These are phyloP conservation scores for Trifolium repens DNA, from an alignment of 306 rosid genomes.

Conservation along the genomic window DNA sequence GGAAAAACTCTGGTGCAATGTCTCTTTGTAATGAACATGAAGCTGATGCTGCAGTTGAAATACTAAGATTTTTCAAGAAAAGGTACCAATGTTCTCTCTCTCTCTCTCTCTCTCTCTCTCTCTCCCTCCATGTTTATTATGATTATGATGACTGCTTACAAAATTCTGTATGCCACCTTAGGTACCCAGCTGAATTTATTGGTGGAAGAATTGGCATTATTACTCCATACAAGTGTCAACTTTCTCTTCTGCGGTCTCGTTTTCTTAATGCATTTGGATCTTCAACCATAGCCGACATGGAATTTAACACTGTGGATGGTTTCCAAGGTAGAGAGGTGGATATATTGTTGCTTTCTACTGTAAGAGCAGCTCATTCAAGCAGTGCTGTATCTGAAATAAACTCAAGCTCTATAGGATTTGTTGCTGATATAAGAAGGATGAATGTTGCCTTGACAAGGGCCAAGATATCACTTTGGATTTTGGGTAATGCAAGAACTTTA, in stretches of 20 bases:
- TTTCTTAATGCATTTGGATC: constrained; percentile 79
- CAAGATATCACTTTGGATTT: constrained; percentile 85
- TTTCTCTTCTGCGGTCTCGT: constrained; percentile 82
- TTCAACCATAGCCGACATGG: constrained; percentile 61
- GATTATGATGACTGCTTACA: constrained; percentile 37
- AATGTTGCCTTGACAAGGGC: constrained; percentile 98
- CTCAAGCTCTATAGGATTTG: constrained; percentile 84
- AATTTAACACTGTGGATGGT: constrained; percentile 95
- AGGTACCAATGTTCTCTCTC: constrained; percentile 52
- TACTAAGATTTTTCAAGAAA: constrained; percentile 69
- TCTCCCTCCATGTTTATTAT: constrained; percentile 4
- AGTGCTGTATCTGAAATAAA: constrained; percentile 49
- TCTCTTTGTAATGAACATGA: constrained; percentile 92
- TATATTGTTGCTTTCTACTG: constrained; percentile 88
- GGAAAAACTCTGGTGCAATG: constrained; percentile 73
- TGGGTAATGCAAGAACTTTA: constrained; percentile 92
- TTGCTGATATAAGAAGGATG: constrained; percentile 98
- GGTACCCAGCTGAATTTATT: constrained; percentile 79
- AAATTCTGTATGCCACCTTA: constrained; percentile 41
- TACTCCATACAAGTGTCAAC: constrained; percentile 90
- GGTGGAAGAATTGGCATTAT: constrained; percentile 88
- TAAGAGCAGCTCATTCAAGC: constrained; percentile 73
- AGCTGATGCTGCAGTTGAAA: constrained; percentile 89
- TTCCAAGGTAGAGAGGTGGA: constrained; percentile 99
- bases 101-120: constrained; percentile 11